Evolutionary conservation across 176 grass and related monocot genomes (phyloP).

Genomic region (Oropetium thomaeum): DNA sequence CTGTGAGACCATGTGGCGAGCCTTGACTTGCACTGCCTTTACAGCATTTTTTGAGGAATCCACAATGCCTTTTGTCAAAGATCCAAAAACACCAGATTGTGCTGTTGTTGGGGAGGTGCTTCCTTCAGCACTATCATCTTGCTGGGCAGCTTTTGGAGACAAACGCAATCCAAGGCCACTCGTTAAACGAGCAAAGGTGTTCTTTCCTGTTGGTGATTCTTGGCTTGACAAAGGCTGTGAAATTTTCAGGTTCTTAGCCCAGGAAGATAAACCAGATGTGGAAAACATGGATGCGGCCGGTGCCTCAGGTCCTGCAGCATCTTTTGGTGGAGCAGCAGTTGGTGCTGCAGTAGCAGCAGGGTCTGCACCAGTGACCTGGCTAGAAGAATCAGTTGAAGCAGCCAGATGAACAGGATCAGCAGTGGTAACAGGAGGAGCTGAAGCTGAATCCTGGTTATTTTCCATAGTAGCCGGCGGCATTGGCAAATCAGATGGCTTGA

Average conservation of each 20-base stretch:
- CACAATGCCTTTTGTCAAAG: constrained; percentile 86
- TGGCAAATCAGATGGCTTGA: constrained; percentile 40
- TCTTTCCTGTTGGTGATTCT: constrained; percentile 75
- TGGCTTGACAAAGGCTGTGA: constrained; percentile 56
- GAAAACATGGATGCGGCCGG: constrained; percentile 65
- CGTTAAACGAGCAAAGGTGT: constrained; percentile 73
- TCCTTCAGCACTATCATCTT: constrained; percentile 55
- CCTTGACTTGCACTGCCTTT: constrained; percentile 97
- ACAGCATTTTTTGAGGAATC: constrained; percentile 95
- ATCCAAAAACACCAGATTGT: constrained; percentile 79
- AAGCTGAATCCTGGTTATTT: constrained; percentile 40
- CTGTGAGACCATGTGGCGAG: constrained; percentile 94
- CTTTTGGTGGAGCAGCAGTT: constrained; percentile 33
- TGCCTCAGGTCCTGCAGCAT: constrained; percentile 40
- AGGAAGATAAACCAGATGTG: constrained; percentile 76
- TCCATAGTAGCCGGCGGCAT: constrained; percentile 1
- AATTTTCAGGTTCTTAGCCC: constrained; percentile 91
- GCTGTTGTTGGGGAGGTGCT: constrained; percentile 45
- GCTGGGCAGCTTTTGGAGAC: constrained; percentile 65
- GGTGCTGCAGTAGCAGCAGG: constrained; percentile 25
- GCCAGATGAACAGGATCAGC: constrained; percentile 21
- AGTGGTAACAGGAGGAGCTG: constrained; percentile 27
- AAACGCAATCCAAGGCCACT: constrained; percentile 70
- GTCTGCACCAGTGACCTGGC: constrained; percentile 6
- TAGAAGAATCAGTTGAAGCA: constrained; percentile 35